Base-by-base conservation (phyloP, 495 filamentous ascomycete genomes). In the Penicillium egyptiacum region DNA sequence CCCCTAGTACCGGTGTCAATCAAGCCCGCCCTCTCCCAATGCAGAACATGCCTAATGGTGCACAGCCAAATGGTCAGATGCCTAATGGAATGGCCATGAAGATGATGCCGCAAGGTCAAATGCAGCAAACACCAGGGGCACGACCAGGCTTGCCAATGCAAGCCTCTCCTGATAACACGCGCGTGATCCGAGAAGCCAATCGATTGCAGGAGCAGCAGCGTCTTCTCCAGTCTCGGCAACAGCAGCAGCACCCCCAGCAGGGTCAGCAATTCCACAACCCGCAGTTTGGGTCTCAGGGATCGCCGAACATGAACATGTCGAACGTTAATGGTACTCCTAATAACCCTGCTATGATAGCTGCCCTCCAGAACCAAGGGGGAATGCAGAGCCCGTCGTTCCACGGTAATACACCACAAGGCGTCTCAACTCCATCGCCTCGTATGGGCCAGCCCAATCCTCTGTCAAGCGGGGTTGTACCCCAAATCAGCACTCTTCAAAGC, bases 51-150 rank as follows among this genome's bases (percentile, higher is more conserved):
- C 63, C 72, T 37, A 66, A 61, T 54, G 71, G 72, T 25, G 55
- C 52, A 35, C 66, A 71, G 53, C 59, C 71, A 10, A 80, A 74
- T 57, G 73, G 79, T 53, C 67, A 82, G 74, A 60, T 88, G 74
- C 60, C 82, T 56, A 73, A 80, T 53, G 59, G 73, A 9, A 81
- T 88, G 69, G 79, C 79, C 25, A 83, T 88, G 77, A 86, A 87
- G 62, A 83, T 84, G 63, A 78, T 92, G 58, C 85, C 87, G 44
- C 89, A 86, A 60, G 76, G 86, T 41, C 85, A 86, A 31, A 90
- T 95, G 78, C 86, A 87, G 46, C 74, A 79, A 45, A 69, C 78
- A 74, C 66, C 79, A 70, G 53, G 79, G 81, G 62, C 83, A 76
- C 68, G 85, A 74, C 61, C 84, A 80, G 70, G 86, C 14, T 75